Conservation (phyloP, 495 filamentous ascomycete species). For the Podospora pseudopauciseta region DNA sequence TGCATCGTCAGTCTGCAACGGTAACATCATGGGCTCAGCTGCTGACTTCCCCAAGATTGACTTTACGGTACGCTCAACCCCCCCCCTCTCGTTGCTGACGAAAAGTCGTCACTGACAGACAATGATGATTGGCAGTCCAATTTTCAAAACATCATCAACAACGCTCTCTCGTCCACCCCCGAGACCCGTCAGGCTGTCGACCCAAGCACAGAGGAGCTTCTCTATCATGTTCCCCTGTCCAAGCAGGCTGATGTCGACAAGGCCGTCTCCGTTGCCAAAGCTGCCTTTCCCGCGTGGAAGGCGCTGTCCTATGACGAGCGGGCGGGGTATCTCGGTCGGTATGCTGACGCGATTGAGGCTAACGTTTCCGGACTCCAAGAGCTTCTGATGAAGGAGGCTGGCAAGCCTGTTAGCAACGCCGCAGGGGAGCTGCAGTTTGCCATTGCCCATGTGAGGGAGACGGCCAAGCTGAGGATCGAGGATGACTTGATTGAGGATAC, state of each 20-base stretch:
- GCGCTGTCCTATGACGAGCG: conserved; percentile 39
- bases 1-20: too few relatives aligned
- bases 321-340: conserved; percentile 47
- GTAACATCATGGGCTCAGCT: neutral
- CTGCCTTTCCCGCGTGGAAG: conserved; percentile 41
- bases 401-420: conserved; percentile 4
- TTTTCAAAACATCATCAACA: conserved; percentile 40
- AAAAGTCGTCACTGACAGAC: neutral
- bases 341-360: conserved; percentile 35
- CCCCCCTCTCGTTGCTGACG: neutral
- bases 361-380: conserved; percentile 31
- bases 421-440: neutral
- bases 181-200: conserved; percentile 34
- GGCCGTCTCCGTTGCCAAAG: conserved; percentile 38
- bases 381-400: conserved; percentile 18
- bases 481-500: conserved; percentile 12
- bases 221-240: conserved; percentile 39
- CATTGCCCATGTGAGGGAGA: conserved; percentile 9
- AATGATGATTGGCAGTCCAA: too few relatives aligned
- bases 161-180: conserved; percentile 28
- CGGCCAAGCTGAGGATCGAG: conserved; percentile 5
- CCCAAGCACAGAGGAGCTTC: conserved; percentile 38
- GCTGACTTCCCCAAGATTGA: conserved; percentile 1
- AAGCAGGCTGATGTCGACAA: conserved; percentile 40
- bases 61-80: neutral